Percentiles rank a stretch among this genome's conserved stretches.
These are phyloP conservation scores for Eucalyptus sideroxylon DNA, from an alignment of 345 rosid species.

Conservation along the genomic window DNA sequence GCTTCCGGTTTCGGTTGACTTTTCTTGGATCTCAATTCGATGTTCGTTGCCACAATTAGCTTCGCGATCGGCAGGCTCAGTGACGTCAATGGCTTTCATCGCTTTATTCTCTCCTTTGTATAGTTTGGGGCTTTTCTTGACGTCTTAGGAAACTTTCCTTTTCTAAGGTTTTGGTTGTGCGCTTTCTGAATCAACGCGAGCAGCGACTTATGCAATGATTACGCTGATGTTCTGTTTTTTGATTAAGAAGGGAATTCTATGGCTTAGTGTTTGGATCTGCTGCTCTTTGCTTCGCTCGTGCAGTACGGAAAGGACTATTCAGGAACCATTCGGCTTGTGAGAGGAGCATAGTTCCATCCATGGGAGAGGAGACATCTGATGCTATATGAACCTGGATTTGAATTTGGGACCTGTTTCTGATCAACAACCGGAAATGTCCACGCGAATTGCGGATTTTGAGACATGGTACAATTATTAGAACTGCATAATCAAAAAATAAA, in stretches of 20 bases:
- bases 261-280: not conserved
- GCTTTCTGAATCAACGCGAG: not conserved
- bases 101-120: not conserved
- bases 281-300: not conserved
- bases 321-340: not conserved
- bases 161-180: not conserved
- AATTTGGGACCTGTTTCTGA: constrained; percentile 78
- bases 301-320: not conserved
- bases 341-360: not conserved
- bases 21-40: not conserved
- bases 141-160: not conserved
- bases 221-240: not conserved
- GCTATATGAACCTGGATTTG: constrained; percentile 85
- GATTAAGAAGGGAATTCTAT: not conserved
- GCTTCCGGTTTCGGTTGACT: not conserved
- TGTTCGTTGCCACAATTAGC: not conserved
- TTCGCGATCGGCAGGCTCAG: not conserved
- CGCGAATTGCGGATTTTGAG: constrained; percentile 37
- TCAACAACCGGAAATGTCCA: constrained; percentile 20
- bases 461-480: constrained; percentile 19
- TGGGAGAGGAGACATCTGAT: constrained; percentile 63
- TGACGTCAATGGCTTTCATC: not conserved
- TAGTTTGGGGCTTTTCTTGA: not conserved
- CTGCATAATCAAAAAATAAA: not conserved
- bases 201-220: not conserved